Evolutionary conservation across 2,329 filamentous ascomycete species (phyloP).

Genomic region (Fusarium cyanostomum): DNA sequence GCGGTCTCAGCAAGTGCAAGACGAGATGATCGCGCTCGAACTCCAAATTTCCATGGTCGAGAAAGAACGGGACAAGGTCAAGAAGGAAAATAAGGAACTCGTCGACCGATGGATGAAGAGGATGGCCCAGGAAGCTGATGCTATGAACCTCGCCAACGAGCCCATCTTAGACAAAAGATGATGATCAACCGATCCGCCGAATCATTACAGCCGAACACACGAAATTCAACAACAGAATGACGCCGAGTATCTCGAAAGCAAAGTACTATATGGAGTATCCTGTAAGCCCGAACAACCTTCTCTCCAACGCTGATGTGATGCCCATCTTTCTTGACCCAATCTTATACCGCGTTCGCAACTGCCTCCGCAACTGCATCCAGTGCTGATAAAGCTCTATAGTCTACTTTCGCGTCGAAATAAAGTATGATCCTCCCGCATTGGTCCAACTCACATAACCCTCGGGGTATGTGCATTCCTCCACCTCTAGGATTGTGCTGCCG

Average conservation of each 20-base stretch:
- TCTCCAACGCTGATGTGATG: conserved; percentile 32
- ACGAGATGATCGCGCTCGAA: conserved; percentile 89
- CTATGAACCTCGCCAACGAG: conserved; percentile 78
- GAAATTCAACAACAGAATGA: conserved; percentile 5
- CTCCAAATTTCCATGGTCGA: conserved; percentile 89
- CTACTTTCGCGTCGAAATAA: conserved; percentile 82
- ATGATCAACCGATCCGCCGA: conserved; percentile 21
- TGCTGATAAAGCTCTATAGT: conserved; percentile 47
- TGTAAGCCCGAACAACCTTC: conserved; percentile 42
- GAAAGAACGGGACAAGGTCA: conserved; percentile 75
- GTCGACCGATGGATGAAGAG: conserved; percentile 91
- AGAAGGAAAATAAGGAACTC: conserved; percentile 86
- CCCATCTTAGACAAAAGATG: conserved; percentile 47
- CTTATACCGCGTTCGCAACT: conserved; percentile 28
- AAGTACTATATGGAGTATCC: conserved; percentile 47
- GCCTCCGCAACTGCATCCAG: conserved; percentile 29
- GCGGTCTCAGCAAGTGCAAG: conserved; percentile 75
- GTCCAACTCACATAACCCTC: conserved; percentile 92
- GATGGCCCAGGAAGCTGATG: conserved; percentile 86
- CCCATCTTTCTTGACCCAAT: conserved; percentile 30
- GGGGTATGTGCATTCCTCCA: conserved; percentile 69
- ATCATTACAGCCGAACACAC: conserved; percentile 2
- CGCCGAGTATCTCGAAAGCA: conserved; percentile 28
- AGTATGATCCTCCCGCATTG: conserved; percentile 83
- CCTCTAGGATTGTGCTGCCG: conserved; percentile 81